phyloP scores from a whole-genome alignment of 805 yeast genomes.

The Brettanomyces bruxellensis region DNA sequence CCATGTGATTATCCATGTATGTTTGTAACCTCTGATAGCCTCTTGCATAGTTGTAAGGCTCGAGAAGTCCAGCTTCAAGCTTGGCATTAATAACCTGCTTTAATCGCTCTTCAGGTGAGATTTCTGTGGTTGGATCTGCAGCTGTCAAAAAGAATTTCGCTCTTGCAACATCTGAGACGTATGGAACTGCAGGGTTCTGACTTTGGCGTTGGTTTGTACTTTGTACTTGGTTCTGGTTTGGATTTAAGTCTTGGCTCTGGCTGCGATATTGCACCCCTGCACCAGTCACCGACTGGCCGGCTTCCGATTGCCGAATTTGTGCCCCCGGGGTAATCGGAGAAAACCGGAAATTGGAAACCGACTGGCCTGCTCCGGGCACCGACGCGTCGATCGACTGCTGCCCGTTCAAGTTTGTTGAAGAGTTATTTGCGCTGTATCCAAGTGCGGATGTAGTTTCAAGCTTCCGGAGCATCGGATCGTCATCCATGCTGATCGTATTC shows the following conservation, averaged over 20 bases:
- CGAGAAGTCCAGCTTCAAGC: slow-evolving; percentile 82
- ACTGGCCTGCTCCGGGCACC: not conserved
- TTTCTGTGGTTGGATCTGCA: slow-evolving; percentile 92
- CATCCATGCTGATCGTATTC: slow-evolving; percentile 27
- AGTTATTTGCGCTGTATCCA: slow-evolving; percentile 11
- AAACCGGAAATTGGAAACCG: not conserved
- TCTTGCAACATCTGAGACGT: slow-evolving; percentile 66
- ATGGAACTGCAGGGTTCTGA: slow-evolving; percentile 10
- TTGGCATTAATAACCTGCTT: slow-evolving; percentile 93
- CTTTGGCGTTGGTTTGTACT: too few relatives aligned
- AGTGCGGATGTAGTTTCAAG: slow-evolving; percentile 19
- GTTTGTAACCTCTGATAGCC: slow-evolving; percentile 86
- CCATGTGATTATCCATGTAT: slow-evolving; percentile 92
- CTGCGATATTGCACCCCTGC: too few relatives aligned
- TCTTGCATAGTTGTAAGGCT: slow-evolving; percentile 88
- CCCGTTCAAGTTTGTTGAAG: slow-evolving; percentile 9
- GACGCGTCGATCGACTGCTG: slow-evolving; percentile 1
- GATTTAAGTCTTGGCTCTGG: too few relatives aligned
- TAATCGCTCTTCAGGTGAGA: slow-evolving; percentile 86
- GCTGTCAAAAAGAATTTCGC: slow-evolving; percentile 94
- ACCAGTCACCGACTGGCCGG: too few relatives aligned
- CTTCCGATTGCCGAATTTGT: too few relatives aligned
- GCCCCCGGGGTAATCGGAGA: too few relatives aligned
- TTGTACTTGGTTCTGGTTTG: too few relatives aligned
- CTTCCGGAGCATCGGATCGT: slow-evolving; percentile 29